phyloP scores from a whole-genome alignment of 1,284 basidiomycete species.

The Inonotus obliquus region DNA sequence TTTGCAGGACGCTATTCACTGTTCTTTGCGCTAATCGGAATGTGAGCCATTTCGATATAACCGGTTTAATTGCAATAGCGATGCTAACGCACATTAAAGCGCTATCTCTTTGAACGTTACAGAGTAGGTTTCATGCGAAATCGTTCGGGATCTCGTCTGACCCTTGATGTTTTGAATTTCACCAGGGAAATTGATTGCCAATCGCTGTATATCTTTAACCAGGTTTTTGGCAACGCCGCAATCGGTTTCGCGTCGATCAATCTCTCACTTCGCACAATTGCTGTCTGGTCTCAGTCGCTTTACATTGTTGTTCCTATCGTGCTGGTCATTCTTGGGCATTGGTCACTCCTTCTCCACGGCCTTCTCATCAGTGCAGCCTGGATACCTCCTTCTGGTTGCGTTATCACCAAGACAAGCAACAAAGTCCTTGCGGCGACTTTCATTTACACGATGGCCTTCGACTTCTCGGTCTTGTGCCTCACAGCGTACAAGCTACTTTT shows the following conservation, averaged over 20 bases:
- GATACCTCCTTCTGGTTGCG: slow-evolving; percentile 22
- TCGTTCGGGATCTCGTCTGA: neutral
- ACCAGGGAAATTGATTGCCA: slow-evolving; percentile 59
- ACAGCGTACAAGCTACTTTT: slow-evolving; percentile 42
- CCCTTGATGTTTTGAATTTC: slow-evolving; percentile 4
- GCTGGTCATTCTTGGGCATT: slow-evolving; percentile 64
- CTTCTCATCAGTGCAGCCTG: slow-evolving; percentile 22
- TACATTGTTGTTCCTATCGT: slow-evolving; percentile 54
- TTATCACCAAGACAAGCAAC: slow-evolving; percentile 26
- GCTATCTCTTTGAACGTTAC: slow-evolving; percentile 55
- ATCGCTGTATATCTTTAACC: slow-evolving; percentile 69
- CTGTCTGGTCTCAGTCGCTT: slow-evolving; percentile 61
- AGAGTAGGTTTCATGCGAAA: slow-evolving; percentile 31
- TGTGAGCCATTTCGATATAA: slow-evolving; percentile 38
- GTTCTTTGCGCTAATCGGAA: slow-evolving; percentile 64
- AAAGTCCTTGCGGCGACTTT: slow-evolving; percentile 47
- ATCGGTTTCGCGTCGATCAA: slow-evolving; percentile 76
- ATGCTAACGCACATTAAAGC: slow-evolving; percentile 29
- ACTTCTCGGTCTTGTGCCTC: slow-evolving; percentile 55
- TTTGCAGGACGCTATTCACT: slow-evolving; percentile 69
- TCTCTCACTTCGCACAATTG: slow-evolving; percentile 75
- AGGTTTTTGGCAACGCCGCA: slow-evolving; percentile 63
- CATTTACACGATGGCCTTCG: slow-evolving; percentile 71
- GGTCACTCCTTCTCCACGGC: slow-evolving; percentile 75
- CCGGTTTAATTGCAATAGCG: neutral